Evolutionary conservation across 83 land plant species (phyloP).

Genomic region (Thuja plicata): DNA sequence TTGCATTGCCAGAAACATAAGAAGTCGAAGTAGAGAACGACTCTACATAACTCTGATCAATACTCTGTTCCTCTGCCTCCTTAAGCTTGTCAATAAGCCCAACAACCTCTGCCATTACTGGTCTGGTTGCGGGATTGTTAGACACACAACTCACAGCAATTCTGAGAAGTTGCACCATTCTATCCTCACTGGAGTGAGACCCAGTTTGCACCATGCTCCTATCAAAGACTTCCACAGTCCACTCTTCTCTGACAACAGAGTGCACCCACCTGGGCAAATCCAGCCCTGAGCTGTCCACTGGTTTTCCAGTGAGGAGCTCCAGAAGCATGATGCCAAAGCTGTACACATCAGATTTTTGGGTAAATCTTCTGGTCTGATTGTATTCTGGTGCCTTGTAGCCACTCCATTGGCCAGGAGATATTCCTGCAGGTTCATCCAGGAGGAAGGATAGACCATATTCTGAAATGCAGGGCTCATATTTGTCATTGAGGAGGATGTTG

Average conservation of each 20-base stretch:
- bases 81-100: background rate
- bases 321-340: slow-evolving; percentile 31
- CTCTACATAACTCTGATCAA: background rate
- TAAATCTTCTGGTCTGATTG: slow-evolving; percentile 2
- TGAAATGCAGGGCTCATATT: slow-evolving; percentile 18
- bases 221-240: slow-evolving; percentile 17
- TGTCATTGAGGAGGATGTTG: slow-evolving; percentile 15
- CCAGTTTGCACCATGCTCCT: background rate
- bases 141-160: slow-evolving; percentile 12
- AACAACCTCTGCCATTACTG: background rate
- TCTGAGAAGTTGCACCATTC: slow-evolving; percentile 2
- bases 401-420: background rate
- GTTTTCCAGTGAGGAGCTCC: slow-evolving; percentile 27
- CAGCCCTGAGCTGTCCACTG: slow-evolving; percentile 9
- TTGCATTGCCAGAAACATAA: background rate
- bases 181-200: background rate
- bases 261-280: slow-evolving; percentile 26
- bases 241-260: slow-evolving; percentile 9
- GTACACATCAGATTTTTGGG: slow-evolving; percentile 25
- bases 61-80: background rate
- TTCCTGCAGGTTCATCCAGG: background rate
- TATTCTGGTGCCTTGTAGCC: slow-evolving; percentile 32
- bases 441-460: slow-evolving; percentile 19
- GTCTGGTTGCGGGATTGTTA: background rate
- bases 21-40: background rate